A percentile compares a stretch with the other conserved stretches of the same genome.
phyloP scores from a whole-genome alignment of 1,284 basidiomycete genomes.

The Ustilago curta region DNA sequence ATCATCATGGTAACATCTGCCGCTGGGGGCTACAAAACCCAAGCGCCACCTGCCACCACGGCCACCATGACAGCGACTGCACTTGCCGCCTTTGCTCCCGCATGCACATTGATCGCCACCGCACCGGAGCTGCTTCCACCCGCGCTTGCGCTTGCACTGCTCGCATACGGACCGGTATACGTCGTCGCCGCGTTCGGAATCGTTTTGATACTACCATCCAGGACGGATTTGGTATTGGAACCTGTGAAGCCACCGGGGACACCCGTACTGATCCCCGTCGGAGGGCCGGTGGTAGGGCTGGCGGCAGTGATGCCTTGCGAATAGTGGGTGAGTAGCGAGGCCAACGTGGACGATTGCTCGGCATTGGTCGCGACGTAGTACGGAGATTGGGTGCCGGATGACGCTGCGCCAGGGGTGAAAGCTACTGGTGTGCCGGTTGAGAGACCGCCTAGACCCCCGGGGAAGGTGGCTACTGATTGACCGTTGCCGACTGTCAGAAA shows the following conservation, averaged over 20 bases:
- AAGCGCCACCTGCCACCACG: conserved; percentile 20
- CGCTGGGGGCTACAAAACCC: conserved; percentile 10
- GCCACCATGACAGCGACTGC: neutral
- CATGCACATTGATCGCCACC: neutral
- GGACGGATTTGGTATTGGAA: conserved; percentile 15
- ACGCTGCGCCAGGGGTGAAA: conserved; percentile 39
- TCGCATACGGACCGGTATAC: conserved; percentile 24
- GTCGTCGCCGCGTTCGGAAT: conserved; percentile 50
- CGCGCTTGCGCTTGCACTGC: neutral
- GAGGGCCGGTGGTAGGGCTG: conserved; percentile 40
- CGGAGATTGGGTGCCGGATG: conserved; percentile 6
- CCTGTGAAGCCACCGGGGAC: conserved; percentile 42
- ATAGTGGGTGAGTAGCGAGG: conserved; percentile 40
- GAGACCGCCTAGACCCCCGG: conserved; percentile 26
- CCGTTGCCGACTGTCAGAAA: conserved; percentile 35
- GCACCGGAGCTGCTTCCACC: neutral
- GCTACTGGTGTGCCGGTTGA: conserved; percentile 19
- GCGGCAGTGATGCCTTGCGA: conserved; percentile 40
- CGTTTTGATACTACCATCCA: conserved; percentile 38
- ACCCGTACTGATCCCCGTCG: conserved; percentile 33
- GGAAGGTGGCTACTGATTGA: conserved; percentile 29
- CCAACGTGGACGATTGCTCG: conserved; percentile 23
- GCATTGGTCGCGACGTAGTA: conserved; percentile 47
- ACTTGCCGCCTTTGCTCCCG: neutral
- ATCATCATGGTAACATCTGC: neutral